Evolutionary conservation across 2,329 filamentous ascomycete species (phyloP).

Genomic region (Sporothrix schenckii): DNA sequence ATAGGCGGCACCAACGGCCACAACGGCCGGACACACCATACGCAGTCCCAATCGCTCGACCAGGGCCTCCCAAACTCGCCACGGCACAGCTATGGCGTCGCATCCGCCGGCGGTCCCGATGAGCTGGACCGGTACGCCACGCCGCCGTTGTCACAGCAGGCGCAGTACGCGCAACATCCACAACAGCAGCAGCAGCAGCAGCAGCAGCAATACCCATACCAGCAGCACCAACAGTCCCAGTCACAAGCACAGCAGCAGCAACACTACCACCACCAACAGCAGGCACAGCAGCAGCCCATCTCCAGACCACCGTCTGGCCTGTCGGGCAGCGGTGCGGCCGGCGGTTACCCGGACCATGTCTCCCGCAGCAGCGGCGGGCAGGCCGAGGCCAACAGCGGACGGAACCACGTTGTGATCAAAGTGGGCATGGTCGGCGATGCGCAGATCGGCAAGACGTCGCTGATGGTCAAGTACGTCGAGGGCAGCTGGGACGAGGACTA

Average conservation of each 20-base stretch:
- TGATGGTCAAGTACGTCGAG: constrained; percentile 99
- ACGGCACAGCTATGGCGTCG: constrained; percentile 38
- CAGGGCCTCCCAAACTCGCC: constrained; percentile 50
- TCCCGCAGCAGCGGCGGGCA: constrained; percentile 46
- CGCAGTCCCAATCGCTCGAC: constrained; percentile 56
- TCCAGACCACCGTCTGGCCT: constrained; percentile 61
- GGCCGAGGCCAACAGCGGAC: constrained; percentile 50
- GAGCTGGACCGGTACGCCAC: constrained; percentile 39
- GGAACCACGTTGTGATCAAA: constrained; percentile 91
- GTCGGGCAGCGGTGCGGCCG: constrained; percentile 48
- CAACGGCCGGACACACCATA: constrained; percentile 45
- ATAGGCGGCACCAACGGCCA: constrained; percentile 39
- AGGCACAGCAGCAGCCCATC: constrained; percentile 51
- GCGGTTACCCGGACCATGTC: constrained; percentile 51
- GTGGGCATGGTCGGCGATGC: constrained; percentile 99
- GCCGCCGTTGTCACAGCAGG: constrained; percentile 32
- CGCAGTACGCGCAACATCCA: constrained; percentile 34
- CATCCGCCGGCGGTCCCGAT: constrained; percentile 38
- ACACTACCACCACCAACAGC: constrained; percentile 42
- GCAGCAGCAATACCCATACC: constrained; percentile 30
- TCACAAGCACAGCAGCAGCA: constrained; percentile 33
- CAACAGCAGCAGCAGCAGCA: constrained; percentile 27
- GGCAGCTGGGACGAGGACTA: constrained; percentile 99
- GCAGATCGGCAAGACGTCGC: constrained; percentile 96
- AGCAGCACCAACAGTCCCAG: constrained; percentile 31